A percentile compares a stretch with the other conserved stretches of the same genome.
phyloP scores from a whole-genome alignment of 2,329 filamentous ascomycete species.

The Orbilia blumenaviensis region DNA sequence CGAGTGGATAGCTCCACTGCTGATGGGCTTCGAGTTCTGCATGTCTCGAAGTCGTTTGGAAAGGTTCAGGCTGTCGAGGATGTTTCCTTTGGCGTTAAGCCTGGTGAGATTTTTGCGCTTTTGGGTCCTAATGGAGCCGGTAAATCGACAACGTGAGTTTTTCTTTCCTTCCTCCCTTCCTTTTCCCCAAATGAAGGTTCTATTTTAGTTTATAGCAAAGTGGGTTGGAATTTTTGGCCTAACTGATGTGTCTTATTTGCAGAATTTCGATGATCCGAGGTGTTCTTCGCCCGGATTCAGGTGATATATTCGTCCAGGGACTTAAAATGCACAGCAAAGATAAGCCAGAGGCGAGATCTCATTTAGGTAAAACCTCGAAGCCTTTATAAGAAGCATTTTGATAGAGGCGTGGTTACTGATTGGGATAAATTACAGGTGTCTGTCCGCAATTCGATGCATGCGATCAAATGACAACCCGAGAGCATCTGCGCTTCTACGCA shows the following conservation, averaged over 20 bases:
- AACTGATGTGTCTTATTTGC: not conserved
- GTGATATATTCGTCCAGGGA: conserved; percentile 82
- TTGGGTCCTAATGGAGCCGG: conserved; percentile 91
- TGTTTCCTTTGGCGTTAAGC: conserved; percentile 80
- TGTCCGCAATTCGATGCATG: conserved; percentile 89
- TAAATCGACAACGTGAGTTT: conserved; percentile 65
- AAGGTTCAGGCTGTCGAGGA: conserved; percentile 84
- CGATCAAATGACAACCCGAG: conserved; percentile 87
- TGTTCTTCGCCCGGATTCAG: conserved; percentile 80
- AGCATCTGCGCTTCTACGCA: conserved; percentile 89
- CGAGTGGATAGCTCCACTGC: conserved; percentile 69
- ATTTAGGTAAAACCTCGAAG: conserved; percentile 64
- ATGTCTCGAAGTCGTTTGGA: conserved; percentile 82
- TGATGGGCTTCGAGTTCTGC: conserved; percentile 79
- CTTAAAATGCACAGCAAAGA: conserved; percentile 74
- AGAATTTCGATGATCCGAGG: conserved; percentile 89
- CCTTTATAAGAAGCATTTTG: not conserved
- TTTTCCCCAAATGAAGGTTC: too few relatives aligned
- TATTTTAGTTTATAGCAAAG: too few relatives aligned
- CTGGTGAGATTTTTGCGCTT: conserved; percentile 85
- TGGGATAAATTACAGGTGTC: conserved; percentile 68
- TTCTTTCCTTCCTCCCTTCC: not conserved
- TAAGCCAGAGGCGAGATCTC: conserved; percentile 75
- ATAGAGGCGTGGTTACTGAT: not conserved
- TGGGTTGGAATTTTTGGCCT: not conserved